Evolutionary conservation across 345 rosid genomes (phyloP), one percentile per base, ranked within the genome.

Genomic region (Cardiospermum halicacabum): DNA sequence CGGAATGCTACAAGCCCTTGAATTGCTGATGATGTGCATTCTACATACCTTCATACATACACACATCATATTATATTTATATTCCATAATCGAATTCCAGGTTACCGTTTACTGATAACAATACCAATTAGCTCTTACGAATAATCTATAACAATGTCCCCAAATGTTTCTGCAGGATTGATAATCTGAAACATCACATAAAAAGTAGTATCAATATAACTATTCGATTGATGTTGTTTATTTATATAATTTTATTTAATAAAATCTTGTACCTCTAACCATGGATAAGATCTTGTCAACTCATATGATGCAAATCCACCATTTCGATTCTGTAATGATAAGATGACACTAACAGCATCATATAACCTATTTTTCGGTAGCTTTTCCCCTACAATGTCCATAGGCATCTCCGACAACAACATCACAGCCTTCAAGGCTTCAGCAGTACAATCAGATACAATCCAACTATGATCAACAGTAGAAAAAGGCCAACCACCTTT

Each of bases 401-500:
- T 1, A 11, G 90, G 77, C 77, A 81, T 65, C 21, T 50, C 32
- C 4, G 89, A 84, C 16, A 89, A 57, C 27, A 84, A n/a, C 3
- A 89, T 25, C 15, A 81, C 84, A 36, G 75, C 88, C 85, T 86
- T 82, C 18, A 89, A 72, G 28, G 80, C 85, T 78, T 89, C 96
- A 0, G 87, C 72, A 3, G 92, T 72, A 60, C 85, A 77, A 62
- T 89, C 89, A 0, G 96, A 81, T 11, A 77, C 86, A n/a, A 72
- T 76, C 92, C 96, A 89, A 4, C 84, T 84, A 47, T 84, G 69
- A 34, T 89, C 92, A 0, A 75, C 72, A 11, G 86, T 86, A 2
- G 92, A 86, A 77, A 89, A 89, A 53, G 89, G 76, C 92, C 96
- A 89, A 47, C 87, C 96, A 49, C 92, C 96, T 12, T 77, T 81